Conservation (phyloP, 192 early-diverging fungal species). For the Paraglomus brasilianum region DNA sequence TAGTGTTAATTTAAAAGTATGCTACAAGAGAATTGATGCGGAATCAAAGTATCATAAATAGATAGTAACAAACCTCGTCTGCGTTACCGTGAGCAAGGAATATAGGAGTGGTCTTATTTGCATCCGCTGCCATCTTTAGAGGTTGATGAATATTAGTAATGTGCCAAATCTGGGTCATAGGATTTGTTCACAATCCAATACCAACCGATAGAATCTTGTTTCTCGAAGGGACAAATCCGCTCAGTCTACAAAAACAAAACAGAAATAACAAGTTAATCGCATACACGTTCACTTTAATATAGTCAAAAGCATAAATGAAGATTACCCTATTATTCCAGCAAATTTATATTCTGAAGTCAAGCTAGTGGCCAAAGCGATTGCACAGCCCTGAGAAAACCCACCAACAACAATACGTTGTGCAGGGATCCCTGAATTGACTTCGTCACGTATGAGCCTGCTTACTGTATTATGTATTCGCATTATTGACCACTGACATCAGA, state of each 20-base stretch:
- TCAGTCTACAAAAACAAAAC: constrained; percentile 43
- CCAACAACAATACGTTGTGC: constrained; percentile 84
- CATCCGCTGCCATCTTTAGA: constrained; percentile 49
- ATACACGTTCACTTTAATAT: not conserved
- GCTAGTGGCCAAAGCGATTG: constrained; percentile 67
- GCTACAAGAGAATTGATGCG: too few species aligned
- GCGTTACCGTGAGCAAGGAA: constrained; percentile 82
- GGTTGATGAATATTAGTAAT: not conserved
- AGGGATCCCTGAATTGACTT: constrained; percentile 78
- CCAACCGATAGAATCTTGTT: constrained; percentile 47
- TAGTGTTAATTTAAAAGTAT: too few species aligned
- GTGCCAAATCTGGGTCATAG: not conserved
- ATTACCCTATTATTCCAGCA: constrained; percentile 36
- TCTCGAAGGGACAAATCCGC: constrained; percentile 74
- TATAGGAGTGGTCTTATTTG: constrained; percentile 71
- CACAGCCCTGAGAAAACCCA: constrained; percentile 94
- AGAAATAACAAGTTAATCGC: constrained; percentile 42
- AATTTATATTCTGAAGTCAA: constrained; percentile 67
- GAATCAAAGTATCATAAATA: too few species aligned
- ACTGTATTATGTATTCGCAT: not conserved
- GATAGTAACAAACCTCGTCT: constrained; percentile 50
- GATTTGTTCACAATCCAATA: not conserved
- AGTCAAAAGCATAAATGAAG: not conserved
- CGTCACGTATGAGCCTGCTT: constrained; percentile 50
- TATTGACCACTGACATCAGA: not conserved